phyloP scores from a whole-genome alignment of 805 yeast genomes.

The Hanseniaspora occidentalis region DNA sequence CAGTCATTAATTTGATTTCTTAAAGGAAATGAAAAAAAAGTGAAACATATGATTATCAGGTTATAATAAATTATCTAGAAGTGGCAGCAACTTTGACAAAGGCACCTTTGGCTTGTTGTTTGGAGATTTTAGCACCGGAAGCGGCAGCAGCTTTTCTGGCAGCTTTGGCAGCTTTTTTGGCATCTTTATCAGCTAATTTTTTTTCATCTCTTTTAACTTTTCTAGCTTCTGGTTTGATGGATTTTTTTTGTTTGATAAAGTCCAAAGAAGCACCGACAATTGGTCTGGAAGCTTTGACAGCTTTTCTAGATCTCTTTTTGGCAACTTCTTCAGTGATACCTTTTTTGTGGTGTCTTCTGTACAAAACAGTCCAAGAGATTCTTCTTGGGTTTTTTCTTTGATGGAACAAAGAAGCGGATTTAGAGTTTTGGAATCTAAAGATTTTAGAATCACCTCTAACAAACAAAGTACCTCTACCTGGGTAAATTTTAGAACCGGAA shows the following conservation, averaged over 20 bases:
- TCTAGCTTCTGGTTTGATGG: slow-evolving; percentile 92
- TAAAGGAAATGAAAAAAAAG: too few species aligned
- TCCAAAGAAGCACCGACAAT: slow-evolving; percentile 99
- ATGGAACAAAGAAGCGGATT: slow-evolving; percentile 94
- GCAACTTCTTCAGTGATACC: slow-evolving; percentile 98
- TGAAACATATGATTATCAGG: too few species aligned
- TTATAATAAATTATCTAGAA: slow-evolving; percentile 73
- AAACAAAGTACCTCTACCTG: slow-evolving; percentile 99
- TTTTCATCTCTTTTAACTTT: slow-evolving; percentile 94
- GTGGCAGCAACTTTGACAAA: slow-evolving; percentile 94
- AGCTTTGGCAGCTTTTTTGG: slow-evolving; percentile 85
- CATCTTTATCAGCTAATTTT: slow-evolving; percentile 69
- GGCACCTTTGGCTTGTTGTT: slow-evolving; percentile 97
- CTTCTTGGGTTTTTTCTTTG: slow-evolving; percentile 99
- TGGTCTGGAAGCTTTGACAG: slow-evolving; percentile 98
- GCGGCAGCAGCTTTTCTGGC: slow-evolving; percentile 89
- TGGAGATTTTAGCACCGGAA: slow-evolving; percentile 69
- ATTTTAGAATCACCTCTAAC: slow-evolving; percentile 99
- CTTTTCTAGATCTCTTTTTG: slow-evolving; percentile 94
- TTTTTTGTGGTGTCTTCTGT: slow-evolving; percentile 99
- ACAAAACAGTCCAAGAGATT: slow-evolving; percentile 98
- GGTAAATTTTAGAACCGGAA: slow-evolving; percentile 99
- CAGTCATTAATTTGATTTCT: too few species aligned
- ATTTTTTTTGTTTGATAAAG: slow-evolving; percentile 95
- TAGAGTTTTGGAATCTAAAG: slow-evolving; percentile 98